Evolutionary conservation across 129 eudicot genomes (phyloP).

Genomic region (Gnaphalium uliginosum): DNA sequence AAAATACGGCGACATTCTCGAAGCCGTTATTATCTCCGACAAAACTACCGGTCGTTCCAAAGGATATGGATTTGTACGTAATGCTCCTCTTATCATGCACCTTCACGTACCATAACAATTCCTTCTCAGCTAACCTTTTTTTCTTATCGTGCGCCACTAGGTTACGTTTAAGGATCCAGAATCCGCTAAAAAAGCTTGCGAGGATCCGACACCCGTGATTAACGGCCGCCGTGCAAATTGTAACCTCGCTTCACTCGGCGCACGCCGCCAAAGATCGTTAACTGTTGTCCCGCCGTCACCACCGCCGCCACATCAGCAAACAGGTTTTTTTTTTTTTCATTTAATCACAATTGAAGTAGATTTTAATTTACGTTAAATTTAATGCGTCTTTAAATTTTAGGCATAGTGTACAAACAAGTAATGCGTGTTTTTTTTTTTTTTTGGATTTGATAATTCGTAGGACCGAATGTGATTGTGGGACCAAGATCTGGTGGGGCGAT

Average conservation of each 20-base stretch:
- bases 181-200: conserved; percentile 93
- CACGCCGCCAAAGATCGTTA: conserved; percentile 59
- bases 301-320: conserved; percentile 45
- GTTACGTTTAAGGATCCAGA: conserved; percentile 91
- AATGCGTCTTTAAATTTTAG: not conserved
- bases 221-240: conserved; percentile 98
- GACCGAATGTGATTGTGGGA: conserved; percentile 57
- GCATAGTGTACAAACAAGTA: not conserved
- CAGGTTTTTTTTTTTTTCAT: conserved; percentile 31
- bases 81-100: not conserved
- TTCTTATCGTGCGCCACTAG: conserved; percentile 31
- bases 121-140: not conserved
- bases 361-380: too few relatives aligned
- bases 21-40: conserved; percentile 87
- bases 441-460: conserved; percentile 35
- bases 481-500: conserved; percentile 59
- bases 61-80: conserved; percentile 88
- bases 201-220: conserved; percentile 91
- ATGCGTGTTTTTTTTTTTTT: conserved; percentile 8
- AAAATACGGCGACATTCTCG: conserved; percentile 79
- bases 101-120: not conserved
- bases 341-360: not conserved
- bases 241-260: conserved; percentile 91
- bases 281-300: conserved; percentile 31
- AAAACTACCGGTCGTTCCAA: conserved; percentile 89